Evolutionary conservation across 177 flowering plant species (phyloP).

Genomic region (Vitis hybrid): DNA sequence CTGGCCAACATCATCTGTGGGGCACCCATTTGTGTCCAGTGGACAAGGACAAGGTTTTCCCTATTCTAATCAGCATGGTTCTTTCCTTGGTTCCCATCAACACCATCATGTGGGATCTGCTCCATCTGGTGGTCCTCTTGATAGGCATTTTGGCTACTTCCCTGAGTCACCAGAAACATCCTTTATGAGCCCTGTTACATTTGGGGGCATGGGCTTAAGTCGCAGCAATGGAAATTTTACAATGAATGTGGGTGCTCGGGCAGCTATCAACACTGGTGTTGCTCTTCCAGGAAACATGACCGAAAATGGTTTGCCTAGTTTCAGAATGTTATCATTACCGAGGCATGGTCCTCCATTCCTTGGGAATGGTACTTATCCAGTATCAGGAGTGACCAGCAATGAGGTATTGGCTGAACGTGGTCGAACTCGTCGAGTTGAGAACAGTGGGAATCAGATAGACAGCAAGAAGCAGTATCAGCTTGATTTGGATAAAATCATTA

Average conservation of each 20-base stretch:
- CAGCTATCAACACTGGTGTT: conserved; percentile 45
- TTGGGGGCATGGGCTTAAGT: conserved; percentile 50
- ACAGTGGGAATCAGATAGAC: conserved; percentile 58
- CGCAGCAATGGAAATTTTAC: conserved; percentile 49
- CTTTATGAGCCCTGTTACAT: conserved; percentile 45
- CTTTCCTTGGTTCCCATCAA: conserved; percentile 54
- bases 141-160: conserved; percentile 70
- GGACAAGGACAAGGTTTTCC: conserved; percentile 61
- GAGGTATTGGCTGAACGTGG: conserved; percentile 73
- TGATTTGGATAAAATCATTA: conserved; percentile 83
- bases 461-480: conserved; percentile 88
- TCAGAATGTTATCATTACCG: conserved; percentile 65
- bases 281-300: conserved; percentile 50
- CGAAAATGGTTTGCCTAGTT: conserved; percentile 74
- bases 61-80: conserved; percentile 46
- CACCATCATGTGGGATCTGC: conserved; percentile 95
- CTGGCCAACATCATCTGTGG: conserved; percentile 59
- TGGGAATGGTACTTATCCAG: conserved; percentile 56
- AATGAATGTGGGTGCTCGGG: conserved; percentile 58
- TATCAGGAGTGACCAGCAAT: conserved; percentile 26
- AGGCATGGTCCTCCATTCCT: conserved; percentile 59
- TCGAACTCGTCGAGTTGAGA: conserved; percentile 66
- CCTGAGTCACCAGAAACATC: conserved; percentile 87
- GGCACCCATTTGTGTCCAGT: conserved; percentile 47
- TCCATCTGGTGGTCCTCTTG: conserved; percentile 80